These are phyloP conservation scores for Leptosphaerulina australis DNA, from an alignment of 2,329 filamentous ascomycete genomes.

Conservation along the genomic window DNA sequence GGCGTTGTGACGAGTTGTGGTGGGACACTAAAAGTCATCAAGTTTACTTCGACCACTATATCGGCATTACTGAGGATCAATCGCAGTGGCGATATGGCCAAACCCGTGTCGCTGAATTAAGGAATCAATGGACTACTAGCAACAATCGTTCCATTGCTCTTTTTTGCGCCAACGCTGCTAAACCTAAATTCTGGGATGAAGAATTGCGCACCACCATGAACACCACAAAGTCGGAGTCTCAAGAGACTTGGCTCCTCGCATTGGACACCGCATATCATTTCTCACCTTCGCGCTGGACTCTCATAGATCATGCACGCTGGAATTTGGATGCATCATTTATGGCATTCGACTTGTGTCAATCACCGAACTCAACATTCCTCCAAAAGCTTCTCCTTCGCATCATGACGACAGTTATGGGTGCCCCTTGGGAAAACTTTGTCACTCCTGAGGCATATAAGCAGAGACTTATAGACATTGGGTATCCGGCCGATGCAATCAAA, in stretches of 20 bases:
- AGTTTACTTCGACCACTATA: slow-evolving; percentile 46
- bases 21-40: slow-evolving; percentile 19
- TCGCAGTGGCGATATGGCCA: slow-evolving; percentile 52
- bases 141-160: slow-evolving; percentile 41
- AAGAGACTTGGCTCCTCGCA: slow-evolving; percentile 59
- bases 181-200: slow-evolving; percentile 52
- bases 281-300: slow-evolving; percentile 56
- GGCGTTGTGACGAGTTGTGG: slow-evolving; percentile 23
- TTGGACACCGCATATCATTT: slow-evolving; percentile 66
- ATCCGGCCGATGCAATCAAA: slow-evolving; percentile 50
- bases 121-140: not conserved
- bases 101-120: slow-evolving; percentile 20
- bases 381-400: slow-evolving; percentile 47
- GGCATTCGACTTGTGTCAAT: slow-evolving; percentile 61
- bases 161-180: slow-evolving; percentile 59
- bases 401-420: slow-evolving; percentile 56
- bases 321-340: slow-evolving; percentile 58
- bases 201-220: slow-evolving; percentile 29
- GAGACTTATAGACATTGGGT: slow-evolving; percentile 57
- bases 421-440: slow-evolving; percentile 58
- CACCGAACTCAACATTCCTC: slow-evolving; percentile 25
- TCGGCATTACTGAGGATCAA: slow-evolving; percentile 60
- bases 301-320: slow-evolving; percentile 53
- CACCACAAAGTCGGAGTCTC: not conserved
- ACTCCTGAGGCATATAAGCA: slow-evolving; percentile 54